Conservation (phyloP, 2,329 filamentous ascomycete genomes). For the Chaetomiaceae sp. region DNA sequence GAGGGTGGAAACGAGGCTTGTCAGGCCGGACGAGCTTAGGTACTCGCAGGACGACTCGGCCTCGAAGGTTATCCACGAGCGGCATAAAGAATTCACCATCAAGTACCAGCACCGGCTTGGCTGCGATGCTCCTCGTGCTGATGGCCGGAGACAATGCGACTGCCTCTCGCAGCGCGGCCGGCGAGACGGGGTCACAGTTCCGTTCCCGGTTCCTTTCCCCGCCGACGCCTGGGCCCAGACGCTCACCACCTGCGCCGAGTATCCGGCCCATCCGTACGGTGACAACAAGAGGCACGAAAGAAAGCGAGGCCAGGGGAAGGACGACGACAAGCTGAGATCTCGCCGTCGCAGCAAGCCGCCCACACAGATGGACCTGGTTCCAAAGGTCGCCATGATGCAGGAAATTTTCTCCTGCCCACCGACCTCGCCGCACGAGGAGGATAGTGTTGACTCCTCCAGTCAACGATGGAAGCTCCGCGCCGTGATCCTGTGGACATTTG, state of each 20-base stretch:
- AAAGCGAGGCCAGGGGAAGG: conserved; percentile 32
- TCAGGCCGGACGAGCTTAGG: conserved; percentile 52
- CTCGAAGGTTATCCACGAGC: conserved; percentile 41
- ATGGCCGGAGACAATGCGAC: conserved; percentile 40
- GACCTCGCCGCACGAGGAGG: conserved; percentile 26
- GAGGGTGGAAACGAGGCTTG: conserved; percentile 56
- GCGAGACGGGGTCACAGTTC: conserved; percentile 48
- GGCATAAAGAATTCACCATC: conserved; percentile 47
- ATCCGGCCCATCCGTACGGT: conserved; percentile 38
- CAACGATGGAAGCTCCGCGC: conserved; percentile 51
- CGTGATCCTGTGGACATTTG: conserved; percentile 61
- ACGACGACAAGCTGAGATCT: conserved; percentile 22
- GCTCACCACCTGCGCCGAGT: conserved; percentile 51
- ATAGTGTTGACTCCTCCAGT: conserved; percentile 10
- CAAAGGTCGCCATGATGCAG: conserved; percentile 62
- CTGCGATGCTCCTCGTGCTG: conserved; percentile 42
- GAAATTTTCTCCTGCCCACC: conserved; percentile 56
- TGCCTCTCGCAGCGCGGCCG: conserved; percentile 43
- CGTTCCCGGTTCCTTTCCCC: conserved; percentile 38
- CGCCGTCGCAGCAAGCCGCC: conserved; percentile 23
- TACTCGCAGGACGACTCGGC: conserved; percentile 27
- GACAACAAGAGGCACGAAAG: conserved; percentile 24
- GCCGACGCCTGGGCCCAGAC: conserved; percentile 55
- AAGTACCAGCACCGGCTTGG: conserved; percentile 45
- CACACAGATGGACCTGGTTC: conserved; percentile 52